Evolutionary conservation across 129 eudicot genomes (phyloP), one percentile per base, ranked within the genome.

Genomic region (Gnaphalium uliginosum): DNA sequence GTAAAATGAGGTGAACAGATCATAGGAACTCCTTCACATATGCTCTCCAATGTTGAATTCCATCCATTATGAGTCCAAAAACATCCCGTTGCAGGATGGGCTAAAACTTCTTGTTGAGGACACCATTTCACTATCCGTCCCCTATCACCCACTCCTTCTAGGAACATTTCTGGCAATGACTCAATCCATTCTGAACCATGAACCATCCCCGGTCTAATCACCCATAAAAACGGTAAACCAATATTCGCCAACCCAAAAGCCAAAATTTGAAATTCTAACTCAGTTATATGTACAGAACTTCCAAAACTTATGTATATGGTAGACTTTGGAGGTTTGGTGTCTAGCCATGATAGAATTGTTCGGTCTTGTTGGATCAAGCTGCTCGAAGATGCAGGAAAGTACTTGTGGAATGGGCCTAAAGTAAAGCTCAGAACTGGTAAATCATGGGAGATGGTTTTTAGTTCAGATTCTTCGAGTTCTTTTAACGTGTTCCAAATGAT

Each of bases 21-120:
- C 89, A 71, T 87, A 19, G 84, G 86, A 61, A 72, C 85, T 11
- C 79, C 87, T 76, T 81, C 92, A 50, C 86, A 87, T 8, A 89
- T 78, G 65, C 96, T 89, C 46, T 89, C 96, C 46, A 89, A 29
- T 14, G 89, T 82, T 54, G 91, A 89, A 23, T 84, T 89, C 91
- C 96, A 89, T 41, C 91, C 96, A 13, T 7, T 50, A 66, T 89
- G 96, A 8, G 91, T 89, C 91, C 88, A 87, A 71, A 89, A 87
- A 18, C 57, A 67, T 3, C 81, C 81, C 0, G 77, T 82, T 18
- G 92, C 71, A 0, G 80, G 85, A 72, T 89, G 92, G 0, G 83
- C 84, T 14, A 89, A 75, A 24, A 89, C 96, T 73, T 85, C 82
- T 18, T 71, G 71, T 25, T 89, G 96, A 1, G 91, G 89, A 8